A percentile compares a stretch with the other conserved stretches of the same genome.
Evolutionary conservation across 192 early-diverging fungal species (phyloP).

Genomic region (Backusella tarrabulga): DNA sequence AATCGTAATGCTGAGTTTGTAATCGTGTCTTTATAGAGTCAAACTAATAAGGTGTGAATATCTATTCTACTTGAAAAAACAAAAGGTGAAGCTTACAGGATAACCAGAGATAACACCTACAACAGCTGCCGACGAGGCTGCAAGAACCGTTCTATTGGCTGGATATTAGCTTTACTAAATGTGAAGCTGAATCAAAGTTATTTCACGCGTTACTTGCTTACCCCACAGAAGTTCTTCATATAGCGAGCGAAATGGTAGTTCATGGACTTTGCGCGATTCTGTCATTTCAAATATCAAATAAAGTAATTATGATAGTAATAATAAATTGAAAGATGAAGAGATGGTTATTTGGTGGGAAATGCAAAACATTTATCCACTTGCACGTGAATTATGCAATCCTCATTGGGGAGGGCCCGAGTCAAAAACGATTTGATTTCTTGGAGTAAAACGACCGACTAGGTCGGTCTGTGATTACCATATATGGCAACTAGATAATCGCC

Average conservation of each 20-base stretch:
- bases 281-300: not conserved
- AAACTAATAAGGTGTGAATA: slow-evolving; percentile 49
- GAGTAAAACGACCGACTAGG: not conserved
- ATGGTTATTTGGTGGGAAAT: not conserved
- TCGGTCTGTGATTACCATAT: not conserved
- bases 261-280: slow-evolving; percentile 6
- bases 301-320: not conserved
- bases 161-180: slow-evolving; percentile 1
- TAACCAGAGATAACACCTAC: slow-evolving; percentile 67
- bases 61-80: not conserved
- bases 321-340: not conserved
- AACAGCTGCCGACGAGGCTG: slow-evolving; percentile 70
- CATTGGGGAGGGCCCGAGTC: slow-evolving; percentile 1
- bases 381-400: not conserved
- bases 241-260: not conserved
- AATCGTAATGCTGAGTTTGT: slow-evolving; percentile 89
- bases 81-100: slow-evolving; percentile 41
- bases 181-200: not conserved
- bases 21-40: slow-evolving; percentile 97
- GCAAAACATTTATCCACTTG: not conserved
- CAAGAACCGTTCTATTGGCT: slow-evolving; percentile 61
- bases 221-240: slow-evolving; percentile 7
- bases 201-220: not conserved
- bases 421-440: not conserved
- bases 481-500: not conserved